Evolutionary conservation across 1,284 basidiomycete genomes (phyloP).

Genomic region (Tilletia caries): DNA sequence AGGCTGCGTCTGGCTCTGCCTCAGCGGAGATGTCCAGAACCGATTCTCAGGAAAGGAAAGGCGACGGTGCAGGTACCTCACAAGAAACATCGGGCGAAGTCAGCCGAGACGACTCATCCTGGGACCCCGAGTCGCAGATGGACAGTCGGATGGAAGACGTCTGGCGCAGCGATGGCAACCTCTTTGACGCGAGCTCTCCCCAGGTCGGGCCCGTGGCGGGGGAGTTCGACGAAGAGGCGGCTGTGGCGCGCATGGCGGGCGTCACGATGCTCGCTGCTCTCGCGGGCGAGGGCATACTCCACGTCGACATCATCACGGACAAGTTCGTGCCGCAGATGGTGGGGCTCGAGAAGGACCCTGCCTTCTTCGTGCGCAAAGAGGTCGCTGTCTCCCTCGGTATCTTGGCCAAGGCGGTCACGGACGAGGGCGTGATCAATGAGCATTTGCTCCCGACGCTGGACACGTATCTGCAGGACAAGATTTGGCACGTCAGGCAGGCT

Average conservation of each 20-base stretch:
- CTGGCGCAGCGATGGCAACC: slow-evolving; percentile 11
- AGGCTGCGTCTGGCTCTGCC: neutral
- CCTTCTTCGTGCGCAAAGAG: slow-evolving; percentile 82
- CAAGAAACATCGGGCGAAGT: neutral
- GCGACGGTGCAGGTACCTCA: neutral
- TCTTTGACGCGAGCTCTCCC: slow-evolving; percentile 17
- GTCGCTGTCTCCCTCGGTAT: slow-evolving; percentile 83
- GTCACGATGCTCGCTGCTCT: slow-evolving; percentile 89
- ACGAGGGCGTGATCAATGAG: neutral
- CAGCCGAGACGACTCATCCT: slow-evolving; percentile 13
- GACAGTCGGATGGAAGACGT: slow-evolving; percentile 15
- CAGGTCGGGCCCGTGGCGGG: slow-evolving; percentile 25
- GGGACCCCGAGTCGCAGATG: slow-evolving; percentile 18
- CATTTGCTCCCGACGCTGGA: slow-evolving; percentile 68
- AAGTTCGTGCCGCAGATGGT: slow-evolving; percentile 78
- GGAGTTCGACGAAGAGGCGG: slow-evolving; percentile 64
- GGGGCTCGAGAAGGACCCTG: slow-evolving; percentile 70
- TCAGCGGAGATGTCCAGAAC: too few species aligned
- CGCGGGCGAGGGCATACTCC: slow-evolving; percentile 57
- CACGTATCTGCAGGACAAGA: slow-evolving; percentile 66
- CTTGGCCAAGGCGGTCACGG: slow-evolving; percentile 69
- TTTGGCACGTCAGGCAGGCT: slow-evolving; percentile 84
- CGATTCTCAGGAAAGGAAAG: neutral
- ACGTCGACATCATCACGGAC: slow-evolving; percentile 56
- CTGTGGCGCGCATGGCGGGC: slow-evolving; percentile 80